Evolutionary conservation across 345 rosid genomes (phyloP), one percentile per base, ranked within the genome.

Genomic region (Capsella bursapastoris): DNA sequence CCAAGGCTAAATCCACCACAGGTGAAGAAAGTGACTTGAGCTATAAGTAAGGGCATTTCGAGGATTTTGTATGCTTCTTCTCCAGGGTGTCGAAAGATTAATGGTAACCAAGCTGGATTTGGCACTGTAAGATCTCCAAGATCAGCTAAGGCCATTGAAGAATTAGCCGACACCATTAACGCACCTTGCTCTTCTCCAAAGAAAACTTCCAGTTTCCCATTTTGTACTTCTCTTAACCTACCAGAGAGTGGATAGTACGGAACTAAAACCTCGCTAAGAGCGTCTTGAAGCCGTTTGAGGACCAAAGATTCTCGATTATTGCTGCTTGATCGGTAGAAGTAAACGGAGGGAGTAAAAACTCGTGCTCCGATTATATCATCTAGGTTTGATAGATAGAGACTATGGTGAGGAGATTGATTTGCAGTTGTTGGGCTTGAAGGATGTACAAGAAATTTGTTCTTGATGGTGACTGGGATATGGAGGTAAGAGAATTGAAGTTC

Each of bases 1-100:
- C 95, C 98, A 9, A 91, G 83, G 80, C 96, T 86, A 71, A 90
- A 88, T 0, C 97, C 96, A 67, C 96, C 98, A 53, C 96, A 91
- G 4, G 86, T 64, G 66, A 94, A 94, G 48, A 79, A 65, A 45
- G 98, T 94, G 25, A 87, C 87, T 81, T 94, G 97, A 38, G 87
- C 97, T 57, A 91, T 86, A 62, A 94, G 82, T 45, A 94, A 79
- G 0, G 97, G 98, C 96, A 88, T 89, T 41, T 85, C 89, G 11
- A 88, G 82, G 57, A 94, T 62, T 71, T 87, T 90, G 76, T 88
- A 94, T 0, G 96, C 86, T 75, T 88, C 97, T 79, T 94, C 98
- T 29, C 81, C 63, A 4, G 83, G 88, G 57, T 84, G 80, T 63
- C 74, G 84, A 78, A 78, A 89, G 74, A 91, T 82, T 80, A 94